Percentiles rank a stretch among this genome's conserved stretches.
phyloP scores from a whole-genome alignment of 768 basidiomycete species.

The Mycena alexandri region DNA sequence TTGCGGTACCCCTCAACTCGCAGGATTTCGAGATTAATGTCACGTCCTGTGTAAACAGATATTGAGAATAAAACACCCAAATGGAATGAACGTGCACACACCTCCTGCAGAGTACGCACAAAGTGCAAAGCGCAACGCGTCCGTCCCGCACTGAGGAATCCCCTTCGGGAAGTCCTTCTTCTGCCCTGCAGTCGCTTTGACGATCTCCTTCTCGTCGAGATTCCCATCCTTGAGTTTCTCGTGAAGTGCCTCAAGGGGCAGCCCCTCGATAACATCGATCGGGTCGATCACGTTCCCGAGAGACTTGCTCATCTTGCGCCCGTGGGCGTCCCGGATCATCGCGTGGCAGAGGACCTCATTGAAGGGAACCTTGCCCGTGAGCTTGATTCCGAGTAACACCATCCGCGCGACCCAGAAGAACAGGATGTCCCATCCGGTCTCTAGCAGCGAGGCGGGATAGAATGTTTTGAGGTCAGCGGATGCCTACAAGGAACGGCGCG shows the following conservation, averaged over 20 bases:
- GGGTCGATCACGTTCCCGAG: constrained; percentile 99
- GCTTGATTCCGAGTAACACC: constrained; percentile 91
- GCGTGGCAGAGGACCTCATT: constrained; percentile 96
- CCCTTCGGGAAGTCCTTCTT: constrained; percentile 99
- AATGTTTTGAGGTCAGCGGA: constrained; percentile 83
- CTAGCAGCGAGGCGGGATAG: constrained; percentile 92
- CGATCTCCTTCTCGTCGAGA: constrained; percentile 92
- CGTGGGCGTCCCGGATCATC: constrained; percentile 99
- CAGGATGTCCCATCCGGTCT: constrained; percentile 99
- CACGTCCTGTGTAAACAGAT: constrained; percentile 71
- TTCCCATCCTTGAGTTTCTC: constrained; percentile 91
- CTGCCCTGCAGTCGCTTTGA: constrained; percentile 92
- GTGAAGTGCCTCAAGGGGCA: constrained; percentile 83
- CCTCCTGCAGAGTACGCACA: constrained; percentile 95
- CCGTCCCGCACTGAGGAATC: constrained; percentile 98
- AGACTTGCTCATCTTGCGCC: constrained; percentile 98
- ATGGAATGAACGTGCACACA: constrained; percentile 42
- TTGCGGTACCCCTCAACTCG: constrained; percentile 98
- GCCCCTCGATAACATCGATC: constrained; percentile 91
- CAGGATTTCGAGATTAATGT: constrained; percentile 96
- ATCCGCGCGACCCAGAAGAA: constrained; percentile 99
- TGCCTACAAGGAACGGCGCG: constrained; percentile 44
- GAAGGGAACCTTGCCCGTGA: constrained; percentile 95
- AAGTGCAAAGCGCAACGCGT: constrained; percentile 94
- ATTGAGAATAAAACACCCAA: not conserved